phyloP scores from a whole-genome alignment of 2,329 filamentous ascomycete genomes.

The Fusarium nematophilum region DNA sequence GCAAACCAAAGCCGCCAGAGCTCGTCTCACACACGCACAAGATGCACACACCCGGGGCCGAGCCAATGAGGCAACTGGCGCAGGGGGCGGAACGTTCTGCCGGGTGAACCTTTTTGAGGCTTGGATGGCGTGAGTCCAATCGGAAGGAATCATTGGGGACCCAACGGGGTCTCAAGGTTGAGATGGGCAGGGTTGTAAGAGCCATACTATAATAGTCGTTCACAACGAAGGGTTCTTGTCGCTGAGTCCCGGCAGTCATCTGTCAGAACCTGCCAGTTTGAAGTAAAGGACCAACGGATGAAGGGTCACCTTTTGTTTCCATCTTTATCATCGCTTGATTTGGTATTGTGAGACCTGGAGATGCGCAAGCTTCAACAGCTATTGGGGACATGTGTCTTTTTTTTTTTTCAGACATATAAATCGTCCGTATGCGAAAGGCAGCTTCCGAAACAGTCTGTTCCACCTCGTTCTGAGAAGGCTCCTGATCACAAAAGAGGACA shows the following conservation, averaged over 20 bases:
- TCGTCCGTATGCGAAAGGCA: too few species aligned
- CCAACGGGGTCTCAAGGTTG: constrained; percentile 11
- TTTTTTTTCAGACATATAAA: too few species aligned
- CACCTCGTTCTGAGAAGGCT: too few species aligned
- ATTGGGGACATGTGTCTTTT: too few species aligned
- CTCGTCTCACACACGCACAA: constrained; percentile 20
- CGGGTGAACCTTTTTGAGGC: constrained; percentile 18
- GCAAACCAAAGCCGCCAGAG: constrained; percentile 17
- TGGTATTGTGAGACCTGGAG: too few species aligned
- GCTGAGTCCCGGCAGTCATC: not conserved
- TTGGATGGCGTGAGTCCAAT: constrained; percentile 19
- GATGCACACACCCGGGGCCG: constrained; percentile 4
- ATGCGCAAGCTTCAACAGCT: too few species aligned
- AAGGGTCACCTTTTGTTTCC: too few species aligned
- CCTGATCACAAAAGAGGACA: too few species aligned
- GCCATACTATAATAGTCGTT: not conserved
- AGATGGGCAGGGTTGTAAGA: constrained; percentile 14
- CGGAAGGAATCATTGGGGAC: constrained; percentile 18
- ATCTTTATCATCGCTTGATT: too few species aligned
- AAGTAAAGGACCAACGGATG: too few species aligned
- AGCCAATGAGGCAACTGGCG: constrained; percentile 24
- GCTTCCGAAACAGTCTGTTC: too few species aligned
- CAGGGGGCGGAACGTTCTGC: constrained; percentile 18
- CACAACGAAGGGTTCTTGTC: not conserved
- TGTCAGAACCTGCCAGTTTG: not conserved